These are phyloP conservation scores for Daldinia concentrica DNA, from an alignment of 495 filamentous ascomycete genomes.

Conservation along the genomic window DNA sequence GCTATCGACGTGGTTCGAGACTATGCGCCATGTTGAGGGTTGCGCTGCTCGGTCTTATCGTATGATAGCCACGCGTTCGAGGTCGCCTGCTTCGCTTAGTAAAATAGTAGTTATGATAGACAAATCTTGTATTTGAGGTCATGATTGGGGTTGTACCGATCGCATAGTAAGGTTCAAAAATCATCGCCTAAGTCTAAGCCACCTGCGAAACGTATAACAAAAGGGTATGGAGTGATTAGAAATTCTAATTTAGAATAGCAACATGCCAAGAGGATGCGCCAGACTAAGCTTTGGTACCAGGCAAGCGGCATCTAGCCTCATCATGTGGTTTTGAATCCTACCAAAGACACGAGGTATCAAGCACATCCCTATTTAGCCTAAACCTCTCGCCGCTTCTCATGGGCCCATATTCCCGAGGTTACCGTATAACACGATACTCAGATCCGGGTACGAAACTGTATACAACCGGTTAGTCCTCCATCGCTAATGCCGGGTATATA, in stretches of 20 bases:
- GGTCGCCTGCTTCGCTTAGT: not conserved
- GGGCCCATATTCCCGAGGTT: slow-evolving; percentile 10
- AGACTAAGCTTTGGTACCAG: slow-evolving; percentile 21
- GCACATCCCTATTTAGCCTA: slow-evolving; percentile 23
- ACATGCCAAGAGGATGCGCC: slow-evolving; percentile 17
- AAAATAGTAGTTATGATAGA: not conserved
- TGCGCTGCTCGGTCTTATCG: not conserved
- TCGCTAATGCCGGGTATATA: slow-evolving; percentile 5
- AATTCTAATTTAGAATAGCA: no score
- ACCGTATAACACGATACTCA: not conserved
- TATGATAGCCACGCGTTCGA: slow-evolving; percentile 9
- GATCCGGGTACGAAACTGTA: not conserved
- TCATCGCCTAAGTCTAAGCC: not conserved
- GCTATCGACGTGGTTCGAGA: slow-evolving; percentile 4
- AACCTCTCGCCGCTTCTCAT: slow-evolving; percentile 12
- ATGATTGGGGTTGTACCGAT: not conserved
- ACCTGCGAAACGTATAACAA: not conserved
- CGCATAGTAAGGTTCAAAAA: not conserved
- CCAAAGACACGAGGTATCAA: slow-evolving; percentile 9
- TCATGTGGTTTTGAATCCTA: slow-evolving; percentile 17
- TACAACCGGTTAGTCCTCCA: not conserved
- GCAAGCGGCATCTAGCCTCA: slow-evolving; percentile 18
- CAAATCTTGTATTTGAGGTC: not conserved
- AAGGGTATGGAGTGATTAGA: not conserved
- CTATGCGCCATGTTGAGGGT: not conserved